Conservation (phyloP, 2,329 filamentous ascomycete species). For the Plenodomus tracheiphilus region DNA sequence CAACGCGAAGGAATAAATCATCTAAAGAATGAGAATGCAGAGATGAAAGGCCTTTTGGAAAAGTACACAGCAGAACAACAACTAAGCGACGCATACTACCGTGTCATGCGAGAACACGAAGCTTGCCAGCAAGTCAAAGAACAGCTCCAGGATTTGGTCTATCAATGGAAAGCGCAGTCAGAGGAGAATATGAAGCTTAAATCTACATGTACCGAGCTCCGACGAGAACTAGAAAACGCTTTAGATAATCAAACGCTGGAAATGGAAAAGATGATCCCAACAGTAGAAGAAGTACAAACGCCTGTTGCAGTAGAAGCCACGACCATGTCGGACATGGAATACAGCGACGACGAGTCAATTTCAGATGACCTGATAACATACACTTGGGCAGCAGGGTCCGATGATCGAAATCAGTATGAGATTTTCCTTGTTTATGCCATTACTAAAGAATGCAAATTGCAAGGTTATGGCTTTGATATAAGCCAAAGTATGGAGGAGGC, state of each 20-base stretch:
- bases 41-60: constrained; percentile 7
- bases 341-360: constrained; percentile 8
- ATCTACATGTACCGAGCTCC: constrained; percentile 3
- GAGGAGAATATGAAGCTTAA: constrained; percentile 5
- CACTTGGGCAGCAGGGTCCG: constrained; percentile 4
- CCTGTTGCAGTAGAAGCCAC: constrained; percentile 10
- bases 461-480: constrained; percentile 8
- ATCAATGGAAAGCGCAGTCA: constrained; percentile 8
- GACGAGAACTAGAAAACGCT: constrained; percentile 5
- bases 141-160: constrained; percentile 7
- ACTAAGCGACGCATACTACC: constrained; percentile 4
- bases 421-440: constrained; percentile 6
- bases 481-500: constrained; percentile 7
- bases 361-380: constrained; percentile 3
- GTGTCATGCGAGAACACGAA: constrained; percentile 4
- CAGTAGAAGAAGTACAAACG: constrained; percentile 4
- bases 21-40: constrained; percentile 9
- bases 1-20: constrained; percentile 2
- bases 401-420: constrained; percentile 7
- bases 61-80: constrained; percentile 1
- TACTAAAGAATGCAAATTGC: constrained; percentile 5
- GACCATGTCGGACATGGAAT: constrained; percentile 7
- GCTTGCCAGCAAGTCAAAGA: constrained; percentile 4
- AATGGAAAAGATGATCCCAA: neutral
- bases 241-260: constrained; percentile 2